Evolutionary conservation across 1,284 basidiomycete species (phyloP), one percentile per base, ranked within the genome.

Genomic region (Rhodotorula sp.): DNA sequence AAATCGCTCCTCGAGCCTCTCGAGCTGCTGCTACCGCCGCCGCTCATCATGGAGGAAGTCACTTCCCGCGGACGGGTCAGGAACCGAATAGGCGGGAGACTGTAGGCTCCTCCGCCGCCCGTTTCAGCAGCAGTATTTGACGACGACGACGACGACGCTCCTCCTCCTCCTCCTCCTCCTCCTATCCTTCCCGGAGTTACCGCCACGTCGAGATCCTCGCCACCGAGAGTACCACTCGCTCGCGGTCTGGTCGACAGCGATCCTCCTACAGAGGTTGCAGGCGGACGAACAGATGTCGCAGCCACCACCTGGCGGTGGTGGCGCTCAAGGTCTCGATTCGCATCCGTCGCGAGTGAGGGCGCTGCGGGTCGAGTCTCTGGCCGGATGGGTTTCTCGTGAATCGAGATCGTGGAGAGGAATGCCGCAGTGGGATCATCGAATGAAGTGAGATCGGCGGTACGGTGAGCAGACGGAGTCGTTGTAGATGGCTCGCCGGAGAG

Each of bases 31-130:
- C 14, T 5, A 15, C 23, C 14, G 23, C 14, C 14, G 54, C 26
- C 18, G 54, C 26, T 3, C 16, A 21, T 1, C 16, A 26, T 18
- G 54, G 54, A 1, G 2, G 54, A 29, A 26, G 54, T 15, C 26
- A 56, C 54, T 56, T 56, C 54, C 15, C 67, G 26, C 5, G 74
- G 74, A 1, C 62, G 65, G 14, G 26, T 46, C 23, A 65, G 12
- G 65, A 70, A 69, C 10, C 56, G 56, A 7, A 64, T 61, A 8
- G 72, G 67, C 14, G 72, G 69, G 18, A 74, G 67, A 5, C 69
- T 69, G 43, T 46, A 43, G 2, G 58, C 21, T 14, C 68, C 68
- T 43, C 46, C 46, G 26, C 65, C 10, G 68, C 51, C 10, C 58
- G 57, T 0, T 46, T 43, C 20, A 10, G 26, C 20, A 26, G 62